A percentile compares a stretch with the other conserved stretches of the same genome.
Evolutionary conservation across 345 rosid genomes (phyloP).

Genomic region (Noccaea bulbosa): DNA sequence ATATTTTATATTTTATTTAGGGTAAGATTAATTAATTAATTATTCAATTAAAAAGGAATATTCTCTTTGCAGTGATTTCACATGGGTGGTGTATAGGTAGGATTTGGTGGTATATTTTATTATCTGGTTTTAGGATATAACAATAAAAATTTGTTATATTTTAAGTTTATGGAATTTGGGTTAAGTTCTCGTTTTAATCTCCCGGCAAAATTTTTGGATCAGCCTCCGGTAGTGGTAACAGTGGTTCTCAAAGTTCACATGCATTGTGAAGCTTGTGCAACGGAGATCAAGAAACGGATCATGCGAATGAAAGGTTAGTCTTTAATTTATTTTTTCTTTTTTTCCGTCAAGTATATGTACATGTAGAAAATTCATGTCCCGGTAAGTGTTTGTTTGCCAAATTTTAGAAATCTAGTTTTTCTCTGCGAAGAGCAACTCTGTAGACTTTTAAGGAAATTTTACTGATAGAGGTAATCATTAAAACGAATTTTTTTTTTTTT

Average conservation of each 20-base stretch:
- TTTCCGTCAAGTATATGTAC: background rate
- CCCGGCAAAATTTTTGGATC: slow-evolving; percentile 24
- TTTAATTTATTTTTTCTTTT: background rate
- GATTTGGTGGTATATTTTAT: slow-evolving; percentile 21
- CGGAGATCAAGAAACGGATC: slow-evolving; percentile 86
- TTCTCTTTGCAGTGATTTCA: slow-evolving; percentile 41
- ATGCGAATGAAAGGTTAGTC: slow-evolving; percentile 76
- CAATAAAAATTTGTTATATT: too few relatives aligned
- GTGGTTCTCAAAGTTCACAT: slow-evolving; percentile 81
- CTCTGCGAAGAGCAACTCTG: background rate
- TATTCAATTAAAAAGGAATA: slow-evolving; percentile 31
- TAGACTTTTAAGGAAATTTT: background rate
- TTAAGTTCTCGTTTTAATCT: slow-evolving; percentile 1
- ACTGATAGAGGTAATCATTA: slow-evolving; percentile 20
- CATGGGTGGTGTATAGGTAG: slow-evolving; percentile 42
- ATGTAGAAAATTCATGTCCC: background rate
- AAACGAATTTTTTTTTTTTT: background rate
- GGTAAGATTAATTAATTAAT: background rate
- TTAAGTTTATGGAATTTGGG: background rate
- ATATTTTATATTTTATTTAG: too few relatives aligned
- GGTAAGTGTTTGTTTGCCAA: slow-evolving; percentile 9
- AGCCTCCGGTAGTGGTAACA: slow-evolving; percentile 66
- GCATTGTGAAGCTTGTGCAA: slow-evolving; percentile 98
- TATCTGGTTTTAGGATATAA: background rate
- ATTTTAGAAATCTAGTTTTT: background rate